Evolutionary conservation across 148 eudicot genomes (phyloP).

Genomic region (Chenopodium formosanum): DNA sequence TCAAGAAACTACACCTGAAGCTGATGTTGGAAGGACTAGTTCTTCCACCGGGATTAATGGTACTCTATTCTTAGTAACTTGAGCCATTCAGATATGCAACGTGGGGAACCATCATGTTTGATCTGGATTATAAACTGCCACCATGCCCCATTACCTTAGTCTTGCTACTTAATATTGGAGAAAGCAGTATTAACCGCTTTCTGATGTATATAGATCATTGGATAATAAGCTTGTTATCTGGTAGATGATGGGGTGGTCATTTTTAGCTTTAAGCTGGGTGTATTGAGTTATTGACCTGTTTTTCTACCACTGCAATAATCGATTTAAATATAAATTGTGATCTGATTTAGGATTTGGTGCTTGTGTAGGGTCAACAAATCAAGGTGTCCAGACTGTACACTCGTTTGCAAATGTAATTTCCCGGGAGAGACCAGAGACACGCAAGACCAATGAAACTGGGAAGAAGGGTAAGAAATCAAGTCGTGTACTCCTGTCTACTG

Average conservation of each 20-base stretch:
- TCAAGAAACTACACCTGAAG: slow-evolving; percentile 35
- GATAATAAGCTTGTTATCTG: not conserved
- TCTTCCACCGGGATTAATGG: slow-evolving; percentile 43
- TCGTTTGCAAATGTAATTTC: slow-evolving; percentile 83
- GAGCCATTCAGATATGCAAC: not conserved
- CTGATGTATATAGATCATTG: not conserved
- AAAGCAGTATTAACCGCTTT: not conserved
- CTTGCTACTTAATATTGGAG: not conserved
- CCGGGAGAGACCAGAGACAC: slow-evolving; percentile 45
- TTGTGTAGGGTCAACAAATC: slow-evolving; percentile 45
- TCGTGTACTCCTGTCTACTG: slow-evolving; percentile 81
- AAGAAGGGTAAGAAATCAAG: slow-evolving; percentile 84
- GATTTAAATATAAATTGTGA: not conserved
- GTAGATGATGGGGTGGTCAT: not conserved
- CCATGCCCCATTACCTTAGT: not conserved
- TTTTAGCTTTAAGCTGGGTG: not conserved
- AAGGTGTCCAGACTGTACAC: slow-evolving; percentile 43
- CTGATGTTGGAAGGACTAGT: slow-evolving; percentile 36
- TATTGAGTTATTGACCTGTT: not conserved
- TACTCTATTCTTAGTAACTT: slow-evolving; percentile 23
- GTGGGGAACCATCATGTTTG: not conserved
- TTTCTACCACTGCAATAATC: not conserved
- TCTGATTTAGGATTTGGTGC: slow-evolving; percentile 3
- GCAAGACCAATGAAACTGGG: slow-evolving; percentile 49
- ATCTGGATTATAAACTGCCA: not conserved